Percentiles rank a stretch among this genome's conserved stretches.
phyloP scores from a whole-genome alignment of 2,329 filamentous ascomycete species.

The Sclerotinia sclerotiorum region DNA sequence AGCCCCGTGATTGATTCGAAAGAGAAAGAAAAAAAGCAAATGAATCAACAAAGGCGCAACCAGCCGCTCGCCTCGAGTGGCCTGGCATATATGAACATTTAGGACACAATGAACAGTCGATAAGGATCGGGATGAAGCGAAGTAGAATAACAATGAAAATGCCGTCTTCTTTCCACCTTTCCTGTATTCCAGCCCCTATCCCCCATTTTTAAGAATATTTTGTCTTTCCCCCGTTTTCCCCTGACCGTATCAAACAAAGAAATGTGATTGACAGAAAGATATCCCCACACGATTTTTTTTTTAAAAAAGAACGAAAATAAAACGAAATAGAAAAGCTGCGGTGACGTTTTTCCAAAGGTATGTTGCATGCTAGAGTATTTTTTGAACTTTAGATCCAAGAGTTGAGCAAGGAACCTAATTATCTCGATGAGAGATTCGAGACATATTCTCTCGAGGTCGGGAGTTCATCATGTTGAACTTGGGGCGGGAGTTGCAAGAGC shows the following conservation, averaged over 20 bases:
- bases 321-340: neutral
- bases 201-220: conserved; percentile 9
- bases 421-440: conserved; percentile 1
- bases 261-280: neutral
- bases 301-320: neutral
- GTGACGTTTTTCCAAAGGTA: neutral
- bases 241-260: neutral
- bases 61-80: neutral
- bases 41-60: neutral
- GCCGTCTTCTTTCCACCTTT: neutral
- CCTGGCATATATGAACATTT: neutral
- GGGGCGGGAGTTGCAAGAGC: neutral
- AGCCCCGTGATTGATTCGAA: neutral
- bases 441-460: conserved; percentile 6
- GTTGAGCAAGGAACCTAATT: neutral
- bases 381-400: neutral
- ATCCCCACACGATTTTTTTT: neutral
- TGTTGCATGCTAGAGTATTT: no score
- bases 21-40: neutral
- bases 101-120: neutral
- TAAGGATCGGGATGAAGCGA: neutral
- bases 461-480: neutral
- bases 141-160: neutral
- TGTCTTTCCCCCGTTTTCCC: conserved; percentile 15
- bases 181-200: neutral